phyloP scores from a whole-genome alignment of 352 stramenopile species.

The Phytophthora pluvialis region DNA sequence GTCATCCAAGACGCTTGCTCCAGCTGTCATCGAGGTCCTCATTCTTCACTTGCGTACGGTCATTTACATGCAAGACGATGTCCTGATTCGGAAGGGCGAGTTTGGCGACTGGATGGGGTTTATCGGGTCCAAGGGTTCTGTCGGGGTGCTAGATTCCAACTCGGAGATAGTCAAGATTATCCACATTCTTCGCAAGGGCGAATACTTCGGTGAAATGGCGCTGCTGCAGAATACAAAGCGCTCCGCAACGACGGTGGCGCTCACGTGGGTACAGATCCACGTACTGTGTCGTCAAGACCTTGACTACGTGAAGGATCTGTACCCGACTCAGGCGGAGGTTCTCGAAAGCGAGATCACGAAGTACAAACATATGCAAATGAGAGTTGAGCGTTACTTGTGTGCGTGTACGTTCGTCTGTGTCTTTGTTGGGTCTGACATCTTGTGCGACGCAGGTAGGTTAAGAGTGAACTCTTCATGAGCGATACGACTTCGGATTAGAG shows the following conservation, averaged over 20 bases:
- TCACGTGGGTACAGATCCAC: constrained; percentile 77
- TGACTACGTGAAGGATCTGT: constrained; percentile 67
- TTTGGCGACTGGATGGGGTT: constrained; percentile 86
- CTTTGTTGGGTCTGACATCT: not conserved
- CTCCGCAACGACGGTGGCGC: constrained; percentile 64
- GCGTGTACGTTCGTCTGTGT: not conserved
- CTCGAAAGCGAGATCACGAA: constrained; percentile 74
- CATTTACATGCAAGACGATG: constrained; percentile 85
- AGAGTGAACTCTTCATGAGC: not conserved
- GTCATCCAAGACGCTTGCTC: constrained; percentile 60
- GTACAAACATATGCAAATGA: constrained; percentile 60
- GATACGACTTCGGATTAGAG: not conserved
- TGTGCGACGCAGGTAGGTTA: not conserved
- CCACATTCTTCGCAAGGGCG: constrained; percentile 64
- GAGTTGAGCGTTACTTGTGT: constrained; percentile 40
- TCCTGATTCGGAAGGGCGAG: constrained; percentile 76
- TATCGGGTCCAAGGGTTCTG: constrained; percentile 72
- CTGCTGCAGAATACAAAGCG: constrained; percentile 64
- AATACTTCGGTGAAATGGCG: constrained; percentile 82
- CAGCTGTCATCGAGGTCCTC: constrained; percentile 76
- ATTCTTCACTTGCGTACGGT: constrained; percentile 81
- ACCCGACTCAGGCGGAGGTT: constrained; percentile 53
- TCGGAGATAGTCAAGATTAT: constrained; percentile 58
- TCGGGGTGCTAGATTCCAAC: constrained; percentile 69
- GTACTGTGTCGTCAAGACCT: constrained; percentile 62